Evolutionary conservation across 306 rosid species (phyloP), one percentile per base, ranked within the genome.

Genomic region (Sesbania bispinosa): DNA sequence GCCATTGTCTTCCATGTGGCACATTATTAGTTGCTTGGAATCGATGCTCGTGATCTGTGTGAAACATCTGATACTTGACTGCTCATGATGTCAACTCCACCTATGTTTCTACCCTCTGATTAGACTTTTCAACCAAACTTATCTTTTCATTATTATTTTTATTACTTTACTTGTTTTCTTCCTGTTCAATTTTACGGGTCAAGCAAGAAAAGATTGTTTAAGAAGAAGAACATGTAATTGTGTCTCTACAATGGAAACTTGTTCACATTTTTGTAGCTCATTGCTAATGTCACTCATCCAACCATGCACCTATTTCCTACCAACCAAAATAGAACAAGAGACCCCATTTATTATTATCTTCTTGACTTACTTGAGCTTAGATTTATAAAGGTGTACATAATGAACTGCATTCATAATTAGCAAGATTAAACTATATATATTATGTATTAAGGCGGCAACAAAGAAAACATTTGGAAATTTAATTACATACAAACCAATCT

Each of bases 11-110:
- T 69, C 76, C 79, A 63, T 20, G 77, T 67, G 86, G 71, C 86
- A 36, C 2, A 16, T 2, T 20, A 10, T 38, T 11, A 65, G 13
- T 77, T 13, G 77, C 15, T 51, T 5, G 16, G 23, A 57, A 35
- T 70, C 54, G 15, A 55, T 45, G 6, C 20, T 67, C 68, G 20
- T 46, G 46, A 71, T 66, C 60, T 52, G 4, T 24, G 42, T 59
- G 46, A 77, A 77, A 55, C 63, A 71, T 75, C 16, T 72, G 75
- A 81, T 72, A 24, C 55, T 24, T 3, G 53, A 7, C n/a, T 45
- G 36, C 10, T 2, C 19, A 62, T 77, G 52, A 65, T 70, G 88
- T 88, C 92, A 81, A 81, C 75, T 65, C 60, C 57, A 46, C 35
- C 52, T 21, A 72, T 83, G 85, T 59, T 73, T 76, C 79, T 55